A percentile compares a stretch with the other conserved stretches of the same genome.
phyloP scores from a whole-genome alignment of 163 green algal species.

The Chloroidium sp. region DNA sequence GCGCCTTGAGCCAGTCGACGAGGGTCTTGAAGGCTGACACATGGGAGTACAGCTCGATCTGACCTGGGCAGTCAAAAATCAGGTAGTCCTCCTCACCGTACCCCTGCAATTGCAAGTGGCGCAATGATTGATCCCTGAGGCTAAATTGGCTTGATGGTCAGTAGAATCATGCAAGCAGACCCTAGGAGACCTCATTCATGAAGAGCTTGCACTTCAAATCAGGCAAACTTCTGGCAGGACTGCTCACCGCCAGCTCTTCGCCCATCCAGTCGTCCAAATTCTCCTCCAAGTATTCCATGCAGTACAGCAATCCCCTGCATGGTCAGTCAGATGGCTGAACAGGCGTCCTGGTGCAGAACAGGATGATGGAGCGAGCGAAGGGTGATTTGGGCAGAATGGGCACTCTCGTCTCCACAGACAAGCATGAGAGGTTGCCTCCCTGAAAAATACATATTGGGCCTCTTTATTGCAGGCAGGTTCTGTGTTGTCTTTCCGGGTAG shows the following conservation, averaged over 20 bases:
- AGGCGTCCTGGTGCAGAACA: background rate
- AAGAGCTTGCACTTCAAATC: no score
- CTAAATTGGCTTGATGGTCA: no score
- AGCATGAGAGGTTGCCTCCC: no score
- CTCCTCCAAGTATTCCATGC: slow-evolving; percentile 98
- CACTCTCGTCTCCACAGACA: no score
- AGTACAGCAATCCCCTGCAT: slow-evolving; percentile 80
- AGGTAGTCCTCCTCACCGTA: slow-evolving; percentile 87
- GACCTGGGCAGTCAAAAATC: slow-evolving; percentile 92
- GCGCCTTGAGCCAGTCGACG: slow-evolving; percentile 24
- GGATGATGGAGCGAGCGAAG: background rate
- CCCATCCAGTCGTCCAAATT: slow-evolving; percentile 92
- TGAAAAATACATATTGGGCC: background rate
- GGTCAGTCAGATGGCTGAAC: background rate
- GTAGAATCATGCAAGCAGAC: no score
- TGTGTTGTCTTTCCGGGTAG: background rate
- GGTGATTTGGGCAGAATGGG: background rate
- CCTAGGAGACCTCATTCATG: no score
- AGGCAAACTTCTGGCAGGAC: no score
- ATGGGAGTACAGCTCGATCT: slow-evolving; percentile 97
- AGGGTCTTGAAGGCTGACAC: slow-evolving; percentile 77
- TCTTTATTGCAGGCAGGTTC: background rate
- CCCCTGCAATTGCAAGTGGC: slow-evolving; percentile 22
- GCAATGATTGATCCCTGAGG: no score
- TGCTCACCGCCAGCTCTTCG: slow-evolving; percentile 70